Percentiles rank a stretch among this genome's conserved stretches.
These are phyloP conservation scores for Cucumis sativus DNA, from an alignment of 306 rosid species.

Conservation along the genomic window DNA sequence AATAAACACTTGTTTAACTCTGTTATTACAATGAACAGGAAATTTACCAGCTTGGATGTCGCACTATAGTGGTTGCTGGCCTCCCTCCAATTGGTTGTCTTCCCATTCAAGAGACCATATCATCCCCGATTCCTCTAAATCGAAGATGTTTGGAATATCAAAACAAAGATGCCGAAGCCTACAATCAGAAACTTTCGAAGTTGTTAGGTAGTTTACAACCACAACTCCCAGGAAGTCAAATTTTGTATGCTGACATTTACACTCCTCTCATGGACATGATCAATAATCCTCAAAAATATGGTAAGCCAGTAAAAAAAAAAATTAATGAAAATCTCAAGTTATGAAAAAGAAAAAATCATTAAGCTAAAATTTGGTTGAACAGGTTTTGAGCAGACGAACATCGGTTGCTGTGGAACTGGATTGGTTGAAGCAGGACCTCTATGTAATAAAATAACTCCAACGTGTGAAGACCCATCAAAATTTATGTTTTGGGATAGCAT, in stretches of 20 bases:
- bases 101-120: constrained; percentile 50
- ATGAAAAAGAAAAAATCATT: too few relatives aligned
- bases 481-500: constrained; percentile 50
- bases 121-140: background rate
- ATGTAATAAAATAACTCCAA: constrained; percentile 25
- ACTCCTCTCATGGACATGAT: constrained; percentile 26
- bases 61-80: background rate
- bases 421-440: constrained; percentile 27
- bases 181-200: constrained; percentile 38
- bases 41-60: constrained; percentile 2
- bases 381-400: background rate
- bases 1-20: constrained; percentile 1
- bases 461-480: constrained; percentile 21
- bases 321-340: background rate
- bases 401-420: background rate
- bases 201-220: constrained; percentile 6
- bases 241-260: constrained; percentile 27
- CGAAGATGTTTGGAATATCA: constrained; percentile 36
- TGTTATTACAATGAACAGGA: background rate
- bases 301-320: background rate
- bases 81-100: constrained; percentile 20
- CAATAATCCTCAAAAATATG: constrained; percentile 41
- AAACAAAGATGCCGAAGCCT: constrained; percentile 30
- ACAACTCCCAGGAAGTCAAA: constrained; percentile 24
- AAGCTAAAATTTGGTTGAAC: background rate